Evolutionary conservation across 1,284 basidiomycete genomes (phyloP).

Genomic region (Melanopsichium pennsylvanicum): DNA sequence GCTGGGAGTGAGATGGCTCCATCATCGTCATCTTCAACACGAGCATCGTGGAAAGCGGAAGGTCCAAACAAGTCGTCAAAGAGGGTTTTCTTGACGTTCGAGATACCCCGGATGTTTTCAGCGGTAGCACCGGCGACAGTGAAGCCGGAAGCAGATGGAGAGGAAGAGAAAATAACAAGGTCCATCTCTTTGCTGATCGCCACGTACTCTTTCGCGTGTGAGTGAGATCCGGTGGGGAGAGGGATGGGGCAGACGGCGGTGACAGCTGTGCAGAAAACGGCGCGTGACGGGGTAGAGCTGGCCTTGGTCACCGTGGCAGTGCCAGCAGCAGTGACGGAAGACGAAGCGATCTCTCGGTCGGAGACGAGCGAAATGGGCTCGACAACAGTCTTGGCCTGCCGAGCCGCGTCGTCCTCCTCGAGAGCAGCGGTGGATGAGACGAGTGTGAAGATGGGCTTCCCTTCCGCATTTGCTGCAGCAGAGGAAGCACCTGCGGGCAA

Average conservation of each 20-base stretch:
- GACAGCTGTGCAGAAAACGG: constrained; percentile 18
- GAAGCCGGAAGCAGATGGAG: constrained; percentile 32
- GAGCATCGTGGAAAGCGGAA: constrained; percentile 67
- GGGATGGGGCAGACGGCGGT: constrained; percentile 23
- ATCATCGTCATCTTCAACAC: constrained; percentile 21
- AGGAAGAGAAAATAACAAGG: constrained; percentile 39
- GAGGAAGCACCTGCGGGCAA: constrained; percentile 2
- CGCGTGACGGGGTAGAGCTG: neutral
- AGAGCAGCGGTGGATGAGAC: constrained; percentile 8
- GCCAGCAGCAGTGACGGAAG: constrained; percentile 1
- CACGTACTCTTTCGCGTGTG: constrained; percentile 25
- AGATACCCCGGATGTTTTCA: constrained; percentile 72
- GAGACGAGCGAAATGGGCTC: constrained; percentile 34
- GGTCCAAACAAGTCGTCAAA: constrained; percentile 86
- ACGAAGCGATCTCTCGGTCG: constrained; percentile 24
- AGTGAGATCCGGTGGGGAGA: constrained; percentile 7
- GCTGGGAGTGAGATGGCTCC: neutral
- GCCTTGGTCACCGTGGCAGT: neutral
- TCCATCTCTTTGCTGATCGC: constrained; percentile 49
- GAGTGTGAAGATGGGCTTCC: constrained; percentile 18
- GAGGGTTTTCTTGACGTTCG: constrained; percentile 74
- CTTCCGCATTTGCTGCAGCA: neutral
- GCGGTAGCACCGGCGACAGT: constrained; percentile 18
- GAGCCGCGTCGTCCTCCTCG: neutral
- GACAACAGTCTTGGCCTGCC: constrained; percentile 21